Conservation (phyloP, 352 stramenopile species). For the Globisporangium spiculum region DNA sequence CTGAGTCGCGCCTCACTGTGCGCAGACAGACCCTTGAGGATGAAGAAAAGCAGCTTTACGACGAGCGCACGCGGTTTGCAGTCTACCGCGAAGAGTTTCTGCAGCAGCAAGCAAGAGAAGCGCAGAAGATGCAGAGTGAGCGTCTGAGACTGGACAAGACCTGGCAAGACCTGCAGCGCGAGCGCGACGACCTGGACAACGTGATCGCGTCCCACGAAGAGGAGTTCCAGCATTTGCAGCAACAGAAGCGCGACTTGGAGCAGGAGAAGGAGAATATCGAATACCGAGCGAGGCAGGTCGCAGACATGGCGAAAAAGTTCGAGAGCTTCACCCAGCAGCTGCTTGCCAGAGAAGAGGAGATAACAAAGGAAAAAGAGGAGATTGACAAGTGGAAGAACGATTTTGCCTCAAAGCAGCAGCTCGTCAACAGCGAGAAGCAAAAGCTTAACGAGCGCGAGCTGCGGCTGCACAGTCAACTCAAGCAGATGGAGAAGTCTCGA, state of each 20-base stretch:
- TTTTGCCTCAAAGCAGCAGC: conserved; percentile 26
- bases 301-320: conserved; percentile 21
- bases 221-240: conserved; percentile 41
- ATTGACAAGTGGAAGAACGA: conserved; percentile 25
- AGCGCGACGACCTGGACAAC: conserved; percentile 38
- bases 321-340: conserved; percentile 22
- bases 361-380: conserved; percentile 2
- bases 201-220: conserved; percentile 45
- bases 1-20: conserved; percentile 37
- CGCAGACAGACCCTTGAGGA: conserved; percentile 39
- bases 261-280: conserved; percentile 25
- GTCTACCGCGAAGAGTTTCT: conserved; percentile 47
- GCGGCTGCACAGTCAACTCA: conserved; percentile 47
- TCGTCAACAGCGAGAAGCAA: conserved; percentile 34
- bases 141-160: conserved; percentile 28
- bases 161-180: conserved; percentile 34
- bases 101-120: conserved; percentile 31
- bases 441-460: conserved; percentile 51
- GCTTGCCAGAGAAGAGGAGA: conserved; percentile 14
- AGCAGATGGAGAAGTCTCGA: conserved; percentile 49
- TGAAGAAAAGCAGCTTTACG: conserved; percentile 44
- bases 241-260: conserved; percentile 27
- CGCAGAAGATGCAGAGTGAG: conserved; percentile 29
- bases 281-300: conserved; percentile 20
- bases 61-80: conserved; percentile 48